A percentile compares a stretch with the other conserved stretches of the same genome.
Evolutionary conservation across 192 early-diverging fungal genomes (phyloP).

Genomic region (Gigaspora rosea): DNA sequence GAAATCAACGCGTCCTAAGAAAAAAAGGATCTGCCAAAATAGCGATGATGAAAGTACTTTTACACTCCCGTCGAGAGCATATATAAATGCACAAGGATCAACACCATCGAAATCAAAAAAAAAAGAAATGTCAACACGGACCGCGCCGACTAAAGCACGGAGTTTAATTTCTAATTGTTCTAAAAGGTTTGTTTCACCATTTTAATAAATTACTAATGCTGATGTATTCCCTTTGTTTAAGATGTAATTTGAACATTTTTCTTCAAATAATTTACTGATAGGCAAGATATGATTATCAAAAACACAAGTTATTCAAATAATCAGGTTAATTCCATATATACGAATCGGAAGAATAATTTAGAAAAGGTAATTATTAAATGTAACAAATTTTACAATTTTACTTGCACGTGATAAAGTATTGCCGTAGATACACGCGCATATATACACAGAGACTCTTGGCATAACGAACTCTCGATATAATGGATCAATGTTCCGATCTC

Average conservation of each 20-base stretch:
- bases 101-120: not conserved
- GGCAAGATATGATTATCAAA: no score
- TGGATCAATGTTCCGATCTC: no score
- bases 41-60: not conserved
- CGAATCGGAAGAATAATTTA: no score
- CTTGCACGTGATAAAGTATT: no score
- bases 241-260: not conserved
- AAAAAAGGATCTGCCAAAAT: not conserved
- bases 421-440: not conserved
- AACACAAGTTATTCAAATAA: no score
- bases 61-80: not conserved
- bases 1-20: constrained; percentile 5
- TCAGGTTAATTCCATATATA: no score
- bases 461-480: no score
- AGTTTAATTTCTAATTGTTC: not conserved
- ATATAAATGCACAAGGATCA: not conserved
- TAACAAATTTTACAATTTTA: no score
- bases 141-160: not conserved
- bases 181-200: not conserved
- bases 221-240: not conserved
- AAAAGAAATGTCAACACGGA: not conserved
- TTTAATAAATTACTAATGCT: not conserved
- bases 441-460: not conserved
- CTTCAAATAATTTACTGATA: not conserved
- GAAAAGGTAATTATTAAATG: no score